Conservation (phyloP, 495 filamentous ascomycete genomes). For the Penicillium argentinense region DNA sequence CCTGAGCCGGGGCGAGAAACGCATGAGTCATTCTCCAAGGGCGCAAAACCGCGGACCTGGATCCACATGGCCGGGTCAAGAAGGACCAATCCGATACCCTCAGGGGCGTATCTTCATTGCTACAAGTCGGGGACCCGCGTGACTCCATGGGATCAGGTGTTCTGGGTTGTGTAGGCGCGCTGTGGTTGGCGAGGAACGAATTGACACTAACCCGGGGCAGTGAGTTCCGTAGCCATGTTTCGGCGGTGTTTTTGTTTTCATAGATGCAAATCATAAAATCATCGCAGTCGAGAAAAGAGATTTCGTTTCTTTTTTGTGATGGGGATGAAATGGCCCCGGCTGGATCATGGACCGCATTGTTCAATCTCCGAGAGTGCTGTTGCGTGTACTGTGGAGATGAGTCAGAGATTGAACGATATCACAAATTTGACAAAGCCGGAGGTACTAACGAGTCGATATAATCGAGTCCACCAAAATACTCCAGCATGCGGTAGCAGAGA, state of each 20-base stretch:
- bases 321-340: background rate
- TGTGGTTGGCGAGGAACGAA: slow-evolving; percentile 12
- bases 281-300: slow-evolving; percentile 16
- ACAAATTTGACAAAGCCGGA: background rate
- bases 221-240: slow-evolving; percentile 7
- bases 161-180: slow-evolving; percentile 20
- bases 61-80: slow-evolving; percentile 38
- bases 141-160: slow-evolving; percentile 34
- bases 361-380: slow-evolving; percentile 29
- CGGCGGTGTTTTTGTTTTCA: slow-evolving; percentile 12
- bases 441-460: slow-evolving; percentile 48
- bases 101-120: slow-evolving; percentile 43
- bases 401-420: slow-evolving; percentile 14
- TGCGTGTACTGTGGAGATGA: slow-evolving; percentile 13
- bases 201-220: no score
- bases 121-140: slow-evolving; percentile 45
- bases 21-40: slow-evolving; percentile 26
- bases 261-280: slow-evolving; percentile 17
- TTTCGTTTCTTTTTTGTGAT: slow-evolving; percentile 9
- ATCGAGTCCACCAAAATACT: slow-evolving; percentile 49
- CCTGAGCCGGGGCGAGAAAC: slow-evolving; percentile 3
- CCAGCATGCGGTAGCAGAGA: slow-evolving; percentile 49
- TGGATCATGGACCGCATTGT: background rate
- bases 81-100: slow-evolving; percentile 46
- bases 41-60: slow-evolving; percentile 25